Conservation (phyloP, 2,329 filamentous ascomycete genomes). For the Dothiorella sarmentorum region DNA sequence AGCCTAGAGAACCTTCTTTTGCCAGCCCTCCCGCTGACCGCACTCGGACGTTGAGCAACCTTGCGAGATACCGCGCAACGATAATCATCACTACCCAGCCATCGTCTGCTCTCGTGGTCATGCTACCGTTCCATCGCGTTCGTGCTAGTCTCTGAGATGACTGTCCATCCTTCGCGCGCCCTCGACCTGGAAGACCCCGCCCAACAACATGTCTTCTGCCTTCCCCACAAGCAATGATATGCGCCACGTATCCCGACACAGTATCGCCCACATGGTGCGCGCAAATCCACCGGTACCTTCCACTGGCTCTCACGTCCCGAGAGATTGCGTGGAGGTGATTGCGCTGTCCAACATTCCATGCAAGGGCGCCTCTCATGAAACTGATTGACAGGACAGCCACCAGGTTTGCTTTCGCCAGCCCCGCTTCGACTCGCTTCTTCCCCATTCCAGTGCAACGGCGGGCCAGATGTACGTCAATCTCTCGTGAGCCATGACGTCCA, state of each 20-base stretch:
- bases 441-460: neutral
- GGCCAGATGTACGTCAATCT: neutral
- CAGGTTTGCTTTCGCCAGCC: too few species aligned
- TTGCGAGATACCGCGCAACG: neutral
- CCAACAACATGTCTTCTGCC: neutral
- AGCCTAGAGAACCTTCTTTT: neutral
- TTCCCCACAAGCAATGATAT: neutral
- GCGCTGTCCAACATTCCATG: neutral
- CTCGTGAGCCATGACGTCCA: neutral
- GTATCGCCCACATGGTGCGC: neutral
- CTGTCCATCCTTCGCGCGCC: neutral
- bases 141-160: neutral
- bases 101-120: neutral
- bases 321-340: neutral
- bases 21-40: neutral
- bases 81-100: neutral
- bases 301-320: neutral
- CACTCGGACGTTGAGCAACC: neutral
- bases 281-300: neutral
- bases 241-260: neutral
- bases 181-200: neutral
- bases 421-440: too few species aligned
- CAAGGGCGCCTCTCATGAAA: neutral
- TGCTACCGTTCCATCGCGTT: slow-evolving; percentile 14
- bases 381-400: neutral